Percentiles rank a stretch among this genome's conserved stretches.
Conservation (phyloP, 179 eudicot species). For the Pouteria campechiana region DNA sequence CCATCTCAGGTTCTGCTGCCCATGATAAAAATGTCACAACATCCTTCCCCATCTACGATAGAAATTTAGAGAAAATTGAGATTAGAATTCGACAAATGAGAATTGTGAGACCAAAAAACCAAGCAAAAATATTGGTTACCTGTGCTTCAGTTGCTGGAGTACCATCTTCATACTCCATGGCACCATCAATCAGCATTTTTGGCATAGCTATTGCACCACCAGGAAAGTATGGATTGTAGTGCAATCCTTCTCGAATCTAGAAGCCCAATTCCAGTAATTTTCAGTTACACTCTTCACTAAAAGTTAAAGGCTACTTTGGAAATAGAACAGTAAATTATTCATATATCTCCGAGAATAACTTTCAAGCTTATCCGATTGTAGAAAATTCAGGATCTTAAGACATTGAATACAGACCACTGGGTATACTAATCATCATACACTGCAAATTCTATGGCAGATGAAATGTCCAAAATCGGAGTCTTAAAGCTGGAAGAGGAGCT, state of each 20-base stretch:
- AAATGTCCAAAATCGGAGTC: no score
- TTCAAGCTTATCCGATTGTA: no score
- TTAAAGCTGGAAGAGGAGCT: no score
- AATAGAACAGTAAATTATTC: no score
- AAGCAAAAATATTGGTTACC: constrained; percentile 20
- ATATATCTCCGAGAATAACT: no score
- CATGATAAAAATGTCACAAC: constrained; percentile 67
- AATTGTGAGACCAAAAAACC: background rate
- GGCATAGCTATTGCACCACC: constrained; percentile 99
- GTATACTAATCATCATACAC: no score
- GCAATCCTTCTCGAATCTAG: constrained; percentile 83
- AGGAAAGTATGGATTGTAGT: constrained; percentile 94
- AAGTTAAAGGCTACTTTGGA: no score
- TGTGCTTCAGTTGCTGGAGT: constrained; percentile 92
- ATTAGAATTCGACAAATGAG: background rate
- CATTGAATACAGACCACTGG: no score
- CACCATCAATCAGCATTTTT: constrained; percentile 93
- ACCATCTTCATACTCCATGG: constrained; percentile 93
- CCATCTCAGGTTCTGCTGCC: constrained; percentile 99
- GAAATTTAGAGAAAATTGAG: background rate
- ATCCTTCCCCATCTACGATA: constrained; percentile 89
- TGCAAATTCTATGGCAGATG: no score
- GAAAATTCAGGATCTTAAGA: no score
- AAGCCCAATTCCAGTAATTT: no score
- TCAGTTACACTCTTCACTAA: no score